phyloP scores from a whole-genome alignment of 1,139 yeast species.

The Torulaspora pretoriensis region DNA sequence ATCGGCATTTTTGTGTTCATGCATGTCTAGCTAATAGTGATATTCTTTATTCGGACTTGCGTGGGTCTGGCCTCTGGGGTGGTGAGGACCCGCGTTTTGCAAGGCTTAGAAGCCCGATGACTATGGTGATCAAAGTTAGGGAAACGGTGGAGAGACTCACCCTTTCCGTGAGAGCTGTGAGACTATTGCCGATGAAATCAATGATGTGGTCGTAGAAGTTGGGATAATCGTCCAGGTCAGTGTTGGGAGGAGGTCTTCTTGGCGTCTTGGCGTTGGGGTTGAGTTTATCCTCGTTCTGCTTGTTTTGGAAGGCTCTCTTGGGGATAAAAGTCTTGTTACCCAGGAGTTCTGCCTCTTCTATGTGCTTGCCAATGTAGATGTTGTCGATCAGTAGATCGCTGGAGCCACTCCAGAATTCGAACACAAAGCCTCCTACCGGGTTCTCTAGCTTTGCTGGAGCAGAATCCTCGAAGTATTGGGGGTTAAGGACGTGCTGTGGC shows the following conservation, averaged over 20 bases:
- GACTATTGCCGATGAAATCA: not conserved
- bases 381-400: conserved; percentile 71
- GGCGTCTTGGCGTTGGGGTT: conserved; percentile 1
- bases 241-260: conserved; percentile 2
- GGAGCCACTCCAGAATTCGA: conserved; percentile 89
- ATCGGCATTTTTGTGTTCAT: not conserved
- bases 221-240: not conserved
- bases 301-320: conserved; percentile 54
- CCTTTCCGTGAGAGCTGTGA: not conserved
- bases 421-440: conserved; percentile 75
- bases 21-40: not conserved
- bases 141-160: not conserved
- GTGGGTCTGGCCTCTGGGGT: not conserved
- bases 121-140: not conserved
- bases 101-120: not conserved
- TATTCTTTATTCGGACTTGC: not conserved
- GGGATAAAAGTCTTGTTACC: conserved; percentile 72
- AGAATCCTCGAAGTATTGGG: conserved; percentile 57
- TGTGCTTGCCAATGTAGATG: conserved; percentile 77
- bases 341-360: conserved; percentile 73
- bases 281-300: conserved; percentile 26
- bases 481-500: conserved; percentile 66
- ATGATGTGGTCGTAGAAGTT: conserved; percentile 1
- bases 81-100: not conserved
- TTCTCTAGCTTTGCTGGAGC: conserved; percentile 56